Base-by-base conservation (phyloP, 202 grass and related monocot species). In the Digitaria exilis region DNA sequence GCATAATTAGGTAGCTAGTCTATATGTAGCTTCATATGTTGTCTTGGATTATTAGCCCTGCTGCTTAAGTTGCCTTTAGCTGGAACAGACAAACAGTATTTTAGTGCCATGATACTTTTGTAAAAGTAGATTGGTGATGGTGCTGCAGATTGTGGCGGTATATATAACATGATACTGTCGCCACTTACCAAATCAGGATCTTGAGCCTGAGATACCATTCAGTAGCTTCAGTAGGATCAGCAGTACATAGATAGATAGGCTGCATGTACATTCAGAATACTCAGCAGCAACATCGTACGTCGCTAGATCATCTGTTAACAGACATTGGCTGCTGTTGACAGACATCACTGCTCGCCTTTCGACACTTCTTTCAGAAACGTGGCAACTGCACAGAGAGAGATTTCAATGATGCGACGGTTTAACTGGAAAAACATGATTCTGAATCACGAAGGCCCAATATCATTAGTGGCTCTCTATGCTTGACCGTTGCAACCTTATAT, bases 281-380 rank as follows among this genome's bases (percentile, higher is more conserved):
- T 14, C 0, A 13, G 17, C 48, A 83, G 19, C 22, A 30, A 39
- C 37, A 39, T 39, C 6, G 7, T 21, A 61, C 4, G 35, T 45
- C 34, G 18, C 35, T 66, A 26, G 24, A 76, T 56, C 44, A 66
- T 15, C 60, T n/a, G 14, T 48, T 41, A 22, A n/a, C n/a, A n/a
- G n/a, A n/a, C n/a, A 4, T 71, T 2, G 24, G 15, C 21, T 64
- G 16, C n/a, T 42, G 26, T 87, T 75, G 42, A 85, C 50, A 60
- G 90, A 91, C 65, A 52, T 44, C 57, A 85, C 49, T 61, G 86
- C 35, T 14, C 74, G 71, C 76, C 87, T 88, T 82, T 69, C 79
- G 35, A 92, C 76, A 87, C 87, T 75, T 84, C 85, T 88, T 95
- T 88, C 61, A 85, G 70, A 84, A 66, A 80, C 61, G 75, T 5